Base-by-base conservation (phyloP, 192 early-diverging fungal species). In the Gonapodya sp. region DNA sequence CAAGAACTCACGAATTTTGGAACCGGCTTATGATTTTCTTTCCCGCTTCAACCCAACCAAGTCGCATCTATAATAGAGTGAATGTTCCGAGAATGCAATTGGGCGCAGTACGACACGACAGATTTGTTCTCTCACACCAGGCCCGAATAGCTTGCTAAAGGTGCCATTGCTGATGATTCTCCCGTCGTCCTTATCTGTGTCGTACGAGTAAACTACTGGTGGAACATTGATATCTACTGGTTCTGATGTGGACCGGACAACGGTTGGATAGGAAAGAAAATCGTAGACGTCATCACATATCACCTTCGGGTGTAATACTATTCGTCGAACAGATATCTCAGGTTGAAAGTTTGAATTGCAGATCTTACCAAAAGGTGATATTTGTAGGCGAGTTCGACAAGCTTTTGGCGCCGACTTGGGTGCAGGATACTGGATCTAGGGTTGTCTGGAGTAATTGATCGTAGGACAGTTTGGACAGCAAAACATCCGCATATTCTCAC, bases 351-450 rank as follows among this genome's bases (percentile, higher is more conserved):
- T 64, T 64, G 8, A 8, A 24, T 8, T 8, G 46, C 46, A 24
- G 8, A 64, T 64, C 46, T 34, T 32, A 77, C 75, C 75, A 77
- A 33, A 2, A 77, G 8, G 31, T 34, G 30, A 34, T 77, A 77
- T 33, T 77, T 18, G 75, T 77, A 77, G 8, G 75, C 75, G 18
- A 77, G 31, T 34, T 77, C 75, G 2, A 77, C 75, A 18, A 77
- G 30, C 31, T 33, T 77, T 77, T 18, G 30, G 8, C 75, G 18
- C 75, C 30, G 34, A 2, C 2, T 34, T 8, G 75, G 34, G 8
- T 18, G 75, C 8, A 77, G 18, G 30, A 34, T 77, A 8, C 8
- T 34, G 75, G 30, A 18, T 33, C 30, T 2, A 18, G 75, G 75
- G 75, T 77, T 77, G 31, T 77, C 34, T 64, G 24, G 8, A 24